Base-by-base conservation (phyloP, 805 yeast species). In the Torulaspora gathmanii region DNA sequence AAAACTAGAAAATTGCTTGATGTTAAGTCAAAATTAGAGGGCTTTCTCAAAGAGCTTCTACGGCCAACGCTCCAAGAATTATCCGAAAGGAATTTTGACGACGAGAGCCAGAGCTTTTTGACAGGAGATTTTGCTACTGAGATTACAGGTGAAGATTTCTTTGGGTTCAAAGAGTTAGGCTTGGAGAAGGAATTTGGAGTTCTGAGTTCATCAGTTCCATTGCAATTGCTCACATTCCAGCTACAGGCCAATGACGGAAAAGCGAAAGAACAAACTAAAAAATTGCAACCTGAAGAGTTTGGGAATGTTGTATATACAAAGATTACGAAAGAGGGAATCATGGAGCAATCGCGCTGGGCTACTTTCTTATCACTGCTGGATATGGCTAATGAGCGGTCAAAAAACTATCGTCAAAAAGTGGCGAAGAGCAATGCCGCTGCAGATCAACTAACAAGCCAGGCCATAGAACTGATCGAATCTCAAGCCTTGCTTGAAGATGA, bases 81-180 rank as follows among this genome's bases (percentile, higher is more conserved):
- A 52, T 81, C 77, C 41, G 98, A 90, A 58, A 75, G 77, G 43
- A 84, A 80, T 52, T 93, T 93, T 64, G 80, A 71, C 30, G 99
- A 95, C 60, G 86, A 88, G 57, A 84, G 95, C 57, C 97, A 93
- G 52, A 96, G 91, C 64, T 93, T 90, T 61, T 68, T 91, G 53
- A 85, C 93, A 25, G 99, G 99, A 46, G 97, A 90, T 58, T 93
- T 93, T 63, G 84, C 96, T 1, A 83, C 79, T 56, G 96, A 90
- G 49, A 70, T 93, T 30, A 65, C 70, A 0, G 99, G 98, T 5
- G 99, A 91, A 57, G 99, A 93, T 68, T 93, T 90, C 74, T 95
- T 95, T 69, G 99, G 99, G 0, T 95, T 93, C 72, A 85, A 78
- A 60, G 98, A 91, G 53, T 71, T 93, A 38, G 99, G 99, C 0